A percentile compares a stretch with the other conserved stretches of the same genome.
Conservation (phyloP, 192 early-diverging fungal species). For the Backusella morwellensis region DNA sequence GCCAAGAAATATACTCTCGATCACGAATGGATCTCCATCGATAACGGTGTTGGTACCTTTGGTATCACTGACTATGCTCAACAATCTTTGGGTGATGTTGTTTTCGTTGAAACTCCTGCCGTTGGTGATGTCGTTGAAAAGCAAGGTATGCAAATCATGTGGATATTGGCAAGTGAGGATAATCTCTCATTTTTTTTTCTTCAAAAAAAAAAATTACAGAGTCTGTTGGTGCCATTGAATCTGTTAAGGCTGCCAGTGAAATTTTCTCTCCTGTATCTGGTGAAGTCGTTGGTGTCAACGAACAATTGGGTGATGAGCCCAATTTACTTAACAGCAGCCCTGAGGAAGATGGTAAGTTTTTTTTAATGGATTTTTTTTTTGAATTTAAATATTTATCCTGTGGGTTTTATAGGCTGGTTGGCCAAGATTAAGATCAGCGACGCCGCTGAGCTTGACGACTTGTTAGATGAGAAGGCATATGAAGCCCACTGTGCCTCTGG, state of each 20-base stretch:
- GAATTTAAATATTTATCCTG: neutral
- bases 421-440: slow-evolving; percentile 84
- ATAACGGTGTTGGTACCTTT: slow-evolving; percentile 76
- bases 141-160: slow-evolving; percentile 44
- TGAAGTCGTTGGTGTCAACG: slow-evolving; percentile 79
- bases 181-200: neutral
- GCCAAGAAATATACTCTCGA: slow-evolving; percentile 77
- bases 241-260: slow-evolving; percentile 93
- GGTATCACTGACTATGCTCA: slow-evolving; percentile 95
- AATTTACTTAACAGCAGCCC: slow-evolving; percentile 74
- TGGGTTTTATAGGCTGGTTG: slow-evolving; percentile 72
- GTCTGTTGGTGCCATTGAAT: slow-evolving; percentile 82
- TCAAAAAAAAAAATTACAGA: slow-evolving; percentile 35
- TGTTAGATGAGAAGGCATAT: slow-evolving; percentile 76
- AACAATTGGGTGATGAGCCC: slow-evolving; percentile 59
- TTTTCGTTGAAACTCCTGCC: slow-evolving; percentile 84
- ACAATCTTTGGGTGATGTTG: slow-evolving; percentile 89
- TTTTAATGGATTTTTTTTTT: neutral
- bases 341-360: slow-evolving; percentile 66
- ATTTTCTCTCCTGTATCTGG: slow-evolving; percentile 87
- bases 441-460: slow-evolving; percentile 62
- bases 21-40: slow-evolving; percentile 90
- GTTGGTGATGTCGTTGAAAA: slow-evolving; percentile 59
- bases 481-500: slow-evolving; percentile 45
- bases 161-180: neutral